These are phyloP conservation scores for Lichina pygmaea DNA, from an alignment of 495 filamentous ascomycete genomes.

Conservation along the genomic window DNA sequence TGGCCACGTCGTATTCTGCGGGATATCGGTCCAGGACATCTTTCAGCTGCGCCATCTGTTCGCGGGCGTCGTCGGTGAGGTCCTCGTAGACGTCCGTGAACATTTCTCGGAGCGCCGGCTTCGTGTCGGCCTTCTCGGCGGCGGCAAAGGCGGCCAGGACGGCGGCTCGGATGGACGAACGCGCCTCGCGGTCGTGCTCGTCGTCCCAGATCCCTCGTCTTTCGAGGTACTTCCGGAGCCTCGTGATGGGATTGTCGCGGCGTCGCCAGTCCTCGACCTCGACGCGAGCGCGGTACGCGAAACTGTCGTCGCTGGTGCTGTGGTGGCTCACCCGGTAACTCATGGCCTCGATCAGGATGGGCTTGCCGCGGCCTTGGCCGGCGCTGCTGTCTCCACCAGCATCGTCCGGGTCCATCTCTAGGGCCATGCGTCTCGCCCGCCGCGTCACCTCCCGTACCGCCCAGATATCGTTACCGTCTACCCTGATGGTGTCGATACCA, in stretches of 20 bases:
- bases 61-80: constrained; percentile 51
- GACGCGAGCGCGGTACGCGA: constrained; percentile 76
- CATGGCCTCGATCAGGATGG: constrained; percentile 86
- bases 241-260: constrained; percentile 77
- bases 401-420: constrained; percentile 35
- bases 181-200: constrained; percentile 44
- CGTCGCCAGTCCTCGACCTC: constrained; percentile 98
- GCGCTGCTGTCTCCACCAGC: too few relatives aligned
- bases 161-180: constrained; percentile 37
- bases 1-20: constrained; percentile 65
- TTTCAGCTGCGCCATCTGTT: constrained; percentile 56
- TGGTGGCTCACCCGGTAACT: constrained; percentile 92
- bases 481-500: constrained; percentile 86
- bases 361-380: constrained; percentile 12
- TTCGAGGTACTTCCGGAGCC: constrained; percentile 82
- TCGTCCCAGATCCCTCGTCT: constrained; percentile 60
- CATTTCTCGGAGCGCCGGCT: constrained; percentile 46
- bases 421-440: constrained; percentile 47
- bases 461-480: constrained; percentile 94
- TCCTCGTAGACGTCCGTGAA: constrained; percentile 79
- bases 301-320: constrained; percentile 92
- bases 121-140: constrained; percentile 65
- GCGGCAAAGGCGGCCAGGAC: constrained; percentile 62
- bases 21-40: constrained; percentile 64
- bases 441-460: constrained; percentile 69